phyloP scores from a whole-genome alignment of 2,329 filamentous ascomycete species.

The Rutstroemia sp. region DNA sequence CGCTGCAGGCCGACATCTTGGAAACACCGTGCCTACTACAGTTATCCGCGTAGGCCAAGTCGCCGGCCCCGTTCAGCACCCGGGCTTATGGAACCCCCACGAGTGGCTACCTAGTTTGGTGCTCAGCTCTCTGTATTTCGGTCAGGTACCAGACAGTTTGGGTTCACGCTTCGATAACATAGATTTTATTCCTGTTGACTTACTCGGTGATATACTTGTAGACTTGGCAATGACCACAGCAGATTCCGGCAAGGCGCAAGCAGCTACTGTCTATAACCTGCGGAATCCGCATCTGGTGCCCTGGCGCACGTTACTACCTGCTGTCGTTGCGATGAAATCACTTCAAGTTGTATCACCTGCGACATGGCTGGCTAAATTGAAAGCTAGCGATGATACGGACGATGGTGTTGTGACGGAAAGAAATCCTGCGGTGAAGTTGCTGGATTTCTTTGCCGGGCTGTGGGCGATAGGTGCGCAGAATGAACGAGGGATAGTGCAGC shows the following conservation, averaged over 20 bases:
- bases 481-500: background rate
- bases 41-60: slow-evolving; percentile 42
- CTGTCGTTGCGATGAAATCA: background rate
- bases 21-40: background rate
- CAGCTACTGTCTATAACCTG: background rate
- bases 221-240: slow-evolving; percentile 21
- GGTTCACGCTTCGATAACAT: slow-evolving; percentile 28
- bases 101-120: slow-evolving; percentile 49
- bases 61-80: slow-evolving; percentile 31
- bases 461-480: background rate
- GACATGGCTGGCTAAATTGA: background rate
- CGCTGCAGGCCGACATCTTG: slow-evolving; percentile 12
- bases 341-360: background rate
- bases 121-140: slow-evolving; percentile 31
- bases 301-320: background rate
- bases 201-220: slow-evolving; percentile 32
- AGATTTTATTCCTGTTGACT: slow-evolving; percentile 39
- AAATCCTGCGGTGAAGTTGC: background rate
- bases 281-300: background rate
- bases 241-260: background rate
- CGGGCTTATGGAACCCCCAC: slow-evolving; percentile 46
- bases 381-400: background rate
- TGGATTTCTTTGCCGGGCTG: background rate
- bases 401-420: background rate
- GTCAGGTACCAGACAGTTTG: slow-evolving; percentile 32